Conservation (phyloP, 2,329 filamentous ascomycete genomes). For the Diaporthe destruens region DNA sequence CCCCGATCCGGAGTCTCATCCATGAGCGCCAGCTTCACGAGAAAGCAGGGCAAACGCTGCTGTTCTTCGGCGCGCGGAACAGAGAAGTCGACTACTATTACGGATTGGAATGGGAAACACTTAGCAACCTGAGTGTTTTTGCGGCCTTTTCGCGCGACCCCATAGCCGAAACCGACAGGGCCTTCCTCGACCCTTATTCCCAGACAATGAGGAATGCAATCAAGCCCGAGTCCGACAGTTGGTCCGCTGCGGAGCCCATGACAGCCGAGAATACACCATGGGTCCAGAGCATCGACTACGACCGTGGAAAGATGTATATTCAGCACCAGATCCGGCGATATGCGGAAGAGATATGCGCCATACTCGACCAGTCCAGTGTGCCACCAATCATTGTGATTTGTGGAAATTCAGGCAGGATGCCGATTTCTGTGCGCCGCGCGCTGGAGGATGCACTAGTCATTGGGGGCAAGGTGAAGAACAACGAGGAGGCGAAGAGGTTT, state of each 20-base stretch:
- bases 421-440: slow-evolving; percentile 65
- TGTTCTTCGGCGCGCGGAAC: slow-evolving; percentile 91
- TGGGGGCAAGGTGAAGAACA: slow-evolving; percentile 50
- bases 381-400: slow-evolving; percentile 66
- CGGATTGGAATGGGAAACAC: slow-evolving; percentile 75
- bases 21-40: slow-evolving; percentile 70
- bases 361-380: slow-evolving; percentile 50
- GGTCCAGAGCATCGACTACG: slow-evolving; percentile 40
- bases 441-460: slow-evolving; percentile 63
- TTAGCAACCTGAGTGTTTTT: slow-evolving; percentile 50
- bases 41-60: slow-evolving; percentile 56
- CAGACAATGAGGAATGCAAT: not conserved
- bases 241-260: slow-evolving; percentile 23
- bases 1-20: slow-evolving; percentile 85
- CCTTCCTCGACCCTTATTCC: slow-evolving; percentile 36
- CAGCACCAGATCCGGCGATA: slow-evolving; percentile 66
- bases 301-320: slow-evolving; percentile 64
- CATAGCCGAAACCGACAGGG: slow-evolving; percentile 31
- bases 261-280: slow-evolving; percentile 38
- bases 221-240: slow-evolving; percentile 42
- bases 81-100: slow-evolving; percentile 84
- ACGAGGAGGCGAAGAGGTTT: slow-evolving; percentile 55
- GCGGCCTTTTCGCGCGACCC: slow-evolving; percentile 65
- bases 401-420: slow-evolving; percentile 71
- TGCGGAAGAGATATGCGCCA: slow-evolving; percentile 51